Conservation (phyloP, 139 green algal genomes). For the Chlorella sp. region DNA sequence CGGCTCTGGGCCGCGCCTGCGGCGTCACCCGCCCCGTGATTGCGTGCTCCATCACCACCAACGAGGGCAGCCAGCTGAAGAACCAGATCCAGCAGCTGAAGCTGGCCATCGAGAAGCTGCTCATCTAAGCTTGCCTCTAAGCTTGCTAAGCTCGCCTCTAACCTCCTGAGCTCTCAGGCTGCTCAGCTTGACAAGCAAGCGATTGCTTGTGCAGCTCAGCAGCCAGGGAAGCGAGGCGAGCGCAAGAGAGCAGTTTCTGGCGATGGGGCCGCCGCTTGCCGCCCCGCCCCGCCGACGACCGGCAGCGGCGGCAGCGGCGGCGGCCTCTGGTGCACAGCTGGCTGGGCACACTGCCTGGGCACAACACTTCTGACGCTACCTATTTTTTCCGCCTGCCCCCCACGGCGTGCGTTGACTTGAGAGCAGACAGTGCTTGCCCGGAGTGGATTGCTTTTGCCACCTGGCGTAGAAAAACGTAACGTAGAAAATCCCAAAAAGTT, state of each 20-base stretch:
- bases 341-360: not conserved
- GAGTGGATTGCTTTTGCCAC: not conserved
- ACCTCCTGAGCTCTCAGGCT: not conserved
- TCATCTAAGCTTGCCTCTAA: slow-evolving; percentile 79
- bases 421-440: not conserved
- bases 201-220: too few relatives aligned
- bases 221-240: too few relatives aligned
- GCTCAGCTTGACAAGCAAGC: too few relatives aligned
- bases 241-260: too few relatives aligned
- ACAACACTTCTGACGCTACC: not conserved
- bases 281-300: not conserved
- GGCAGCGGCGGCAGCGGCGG: too few relatives aligned
- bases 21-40: slow-evolving; percentile 97
- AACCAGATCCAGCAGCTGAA: slow-evolving; percentile 95
- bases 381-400: not conserved
- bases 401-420: not conserved
- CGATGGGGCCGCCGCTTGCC: not conserved
- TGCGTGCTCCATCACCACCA: slow-evolving; percentile 93
- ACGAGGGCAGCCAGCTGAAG: slow-evolving; percentile 98
- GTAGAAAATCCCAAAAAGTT: too few relatives aligned
- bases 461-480: not conserved
- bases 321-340: slow-evolving; percentile 1
- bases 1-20: slow-evolving; percentile 96
- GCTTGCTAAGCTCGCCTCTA: too few relatives aligned
- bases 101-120: slow-evolving; percentile 96